These are phyloP conservation scores for Candida parachauliodes DNA, from an alignment of 805 yeast genomes.

Conservation along the genomic window DNA sequence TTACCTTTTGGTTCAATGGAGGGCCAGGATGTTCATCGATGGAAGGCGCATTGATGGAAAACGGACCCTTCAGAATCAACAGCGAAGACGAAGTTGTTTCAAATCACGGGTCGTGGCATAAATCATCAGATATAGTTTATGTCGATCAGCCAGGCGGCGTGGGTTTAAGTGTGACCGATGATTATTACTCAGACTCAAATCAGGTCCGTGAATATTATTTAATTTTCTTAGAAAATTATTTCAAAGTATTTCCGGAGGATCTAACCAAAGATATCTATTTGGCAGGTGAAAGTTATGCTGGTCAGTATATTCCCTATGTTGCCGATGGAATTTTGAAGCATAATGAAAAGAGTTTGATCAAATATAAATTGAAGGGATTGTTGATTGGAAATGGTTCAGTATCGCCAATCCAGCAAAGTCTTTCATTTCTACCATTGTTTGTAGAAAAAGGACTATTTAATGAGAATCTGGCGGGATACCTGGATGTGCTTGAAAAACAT, in stretches of 20 bases:
- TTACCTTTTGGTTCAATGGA: conserved; percentile 90
- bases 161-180: conserved; percentile 71
- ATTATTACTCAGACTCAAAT: conserved; percentile 50
- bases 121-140: conserved; percentile 71
- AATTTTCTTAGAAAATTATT: conserved; percentile 63
- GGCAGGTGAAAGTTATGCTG: conserved; percentile 97
- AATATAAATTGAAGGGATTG: conserved; percentile 55
- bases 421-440: conserved; percentile 73
- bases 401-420: conserved; percentile 82
- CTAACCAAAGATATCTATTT: conserved; percentile 58
- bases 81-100: conserved; percentile 38
- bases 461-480: conserved; percentile 34
- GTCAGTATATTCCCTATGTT: conserved; percentile 91
- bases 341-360: conserved; percentile 25
- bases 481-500: conserved; percentile 44
- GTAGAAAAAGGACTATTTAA: conserved; percentile 56
- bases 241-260: conserved; percentile 71
- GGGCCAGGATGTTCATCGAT: conserved; percentile 98
- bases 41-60: conserved; percentile 94
- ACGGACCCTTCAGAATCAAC: conserved; percentile 78
- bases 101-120: conserved; percentile 82
- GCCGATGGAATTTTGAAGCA: conserved; percentile 57
- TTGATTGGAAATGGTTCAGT: conserved; percentile 94
- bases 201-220: conserved; percentile 63
- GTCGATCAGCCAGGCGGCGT: conserved; percentile 96